Evolutionary conservation across 495 filamentous ascomycete genomes (phyloP), one percentile per base, ranked within the genome.

Genomic region (Usnea hakonensis): DNA sequence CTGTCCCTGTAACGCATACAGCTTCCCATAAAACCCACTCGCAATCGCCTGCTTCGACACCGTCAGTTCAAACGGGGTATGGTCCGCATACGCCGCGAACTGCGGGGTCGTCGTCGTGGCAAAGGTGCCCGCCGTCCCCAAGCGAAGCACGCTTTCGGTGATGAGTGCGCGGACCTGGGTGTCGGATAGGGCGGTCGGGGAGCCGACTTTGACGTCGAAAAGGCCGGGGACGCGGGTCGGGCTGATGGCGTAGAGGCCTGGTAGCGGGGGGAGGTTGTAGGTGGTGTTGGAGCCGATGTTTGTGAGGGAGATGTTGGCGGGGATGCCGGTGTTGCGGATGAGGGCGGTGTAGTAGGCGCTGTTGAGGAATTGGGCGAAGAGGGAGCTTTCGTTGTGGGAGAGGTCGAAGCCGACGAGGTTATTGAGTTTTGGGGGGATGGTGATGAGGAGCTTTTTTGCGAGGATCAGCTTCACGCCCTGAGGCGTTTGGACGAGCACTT

Each of bases 1-100:
- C n/a, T 73, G 62, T 1, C 82, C 82, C 68, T 87, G 81, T 61
- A 87, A 64, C 14, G 61, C 75, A 63, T 79, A 75, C 59, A 81
- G 62, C 28, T 76, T 61, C 57, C 74, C 65, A 50, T 85, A 82
- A 57, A 83, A 85, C 1, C 82, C 81, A 33, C 44, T 55, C 30
- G 58, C 60, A 30, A 83, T 78, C 0, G 72, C 74, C 19, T 76
- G 62, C 0, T 60, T 64, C 4, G 68, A 58, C 3, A 74, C 73
- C 13, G n/a, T 46, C 35, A 78, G 43, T 43, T 71, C 57, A 35
- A 71, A 78, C 0, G 73, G 75, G 6, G 65, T 61, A 41, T 74
- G 71, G 35, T 55, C 50, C 1, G 38, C 35, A 21, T 67, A 71
- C 2, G 59, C 66, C n/a, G 72, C 53, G 50, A 75, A 65, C 41